Evolutionary conservation across 805 yeast genomes (phyloP).

Genomic region (Starmerella stellata): DNA sequence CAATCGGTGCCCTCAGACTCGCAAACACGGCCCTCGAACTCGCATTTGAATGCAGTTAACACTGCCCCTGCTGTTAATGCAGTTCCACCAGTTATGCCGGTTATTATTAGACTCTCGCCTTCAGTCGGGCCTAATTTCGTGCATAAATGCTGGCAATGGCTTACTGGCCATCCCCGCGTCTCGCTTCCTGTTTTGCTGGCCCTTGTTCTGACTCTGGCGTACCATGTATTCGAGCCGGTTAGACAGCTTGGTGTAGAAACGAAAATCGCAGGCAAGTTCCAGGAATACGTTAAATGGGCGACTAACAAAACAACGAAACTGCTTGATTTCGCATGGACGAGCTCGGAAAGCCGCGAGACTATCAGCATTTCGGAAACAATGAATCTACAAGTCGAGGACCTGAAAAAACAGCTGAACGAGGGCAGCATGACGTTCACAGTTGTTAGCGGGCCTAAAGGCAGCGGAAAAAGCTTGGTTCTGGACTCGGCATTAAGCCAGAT

Average conservation of each 20-base stretch:
- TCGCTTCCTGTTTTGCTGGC: constrained; percentile 69
- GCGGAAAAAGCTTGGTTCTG: constrained; percentile 48
- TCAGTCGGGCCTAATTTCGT: neutral
- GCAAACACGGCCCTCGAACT: no score
- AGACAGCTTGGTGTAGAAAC: constrained; percentile 60
- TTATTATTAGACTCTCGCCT: constrained; percentile 30
- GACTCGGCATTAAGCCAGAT: constrained; percentile 58
- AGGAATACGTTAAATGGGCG: neutral
- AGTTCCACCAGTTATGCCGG: no score
- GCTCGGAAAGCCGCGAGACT: neutral
- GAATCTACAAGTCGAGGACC: constrained; percentile 36
- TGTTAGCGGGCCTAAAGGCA: constrained; percentile 82
- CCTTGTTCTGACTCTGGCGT: constrained; percentile 61
- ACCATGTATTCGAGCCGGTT: constrained; percentile 79
- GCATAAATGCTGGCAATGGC: constrained; percentile 33
- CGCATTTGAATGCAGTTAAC: neutral
- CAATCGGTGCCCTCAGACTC: no score
- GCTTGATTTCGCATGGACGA: neutral
- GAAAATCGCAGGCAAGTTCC: constrained; percentile 31
- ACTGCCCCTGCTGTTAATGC: no score
- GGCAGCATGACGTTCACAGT: constrained; percentile 80
- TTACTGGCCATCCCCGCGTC: constrained; percentile 62
- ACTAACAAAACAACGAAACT: neutral
- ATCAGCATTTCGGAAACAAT: constrained; percentile 3
- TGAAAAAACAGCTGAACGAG: constrained; percentile 67